These are phyloP conservation scores for Aphanomyces invadans DNA, from an alignment of 352 stramenopile species.

Conservation along the genomic window DNA sequence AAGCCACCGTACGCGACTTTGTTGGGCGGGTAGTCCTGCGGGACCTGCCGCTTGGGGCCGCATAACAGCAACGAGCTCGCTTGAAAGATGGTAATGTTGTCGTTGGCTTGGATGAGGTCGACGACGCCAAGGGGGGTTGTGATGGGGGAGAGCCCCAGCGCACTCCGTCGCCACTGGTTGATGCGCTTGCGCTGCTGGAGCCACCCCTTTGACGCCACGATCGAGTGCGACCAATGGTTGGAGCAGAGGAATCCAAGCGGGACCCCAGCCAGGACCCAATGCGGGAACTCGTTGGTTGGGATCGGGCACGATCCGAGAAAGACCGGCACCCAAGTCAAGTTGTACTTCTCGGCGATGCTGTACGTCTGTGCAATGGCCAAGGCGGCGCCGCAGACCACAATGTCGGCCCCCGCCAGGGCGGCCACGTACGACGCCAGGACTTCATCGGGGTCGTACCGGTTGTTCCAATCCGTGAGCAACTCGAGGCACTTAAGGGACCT, in stretches of 20 bases:
- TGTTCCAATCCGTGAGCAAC: slow-evolving; percentile 15
- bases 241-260: slow-evolving; percentile 3
- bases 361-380: slow-evolving; percentile 1
- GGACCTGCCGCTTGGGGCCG: background rate
- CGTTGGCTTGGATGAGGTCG: background rate
- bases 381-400: slow-evolving; percentile 1
- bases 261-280: background rate
- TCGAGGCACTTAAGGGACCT: slow-evolving; percentile 1
- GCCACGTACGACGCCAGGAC: slow-evolving; percentile 7
- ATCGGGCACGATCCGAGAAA: slow-evolving; percentile 9
- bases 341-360: slow-evolving; percentile 1
- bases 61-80: background rate
- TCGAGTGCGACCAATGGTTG: slow-evolving; percentile 8
- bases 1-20: slow-evolving; percentile 9
- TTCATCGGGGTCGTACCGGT: background rate
- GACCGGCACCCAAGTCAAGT: slow-evolving; percentile 1
- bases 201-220: slow-evolving; percentile 5
- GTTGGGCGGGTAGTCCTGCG: background rate
- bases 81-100: slow-evolving; percentile 8
- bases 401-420: background rate
- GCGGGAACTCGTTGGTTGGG: background rate
- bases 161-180: background rate
- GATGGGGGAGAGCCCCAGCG: slow-evolving; percentile 5
- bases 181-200: background rate
- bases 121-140: background rate